Base-by-base conservation (phyloP, 1,284 basidiomycete genomes). In the Exobasidium rhododendri region DNA sequence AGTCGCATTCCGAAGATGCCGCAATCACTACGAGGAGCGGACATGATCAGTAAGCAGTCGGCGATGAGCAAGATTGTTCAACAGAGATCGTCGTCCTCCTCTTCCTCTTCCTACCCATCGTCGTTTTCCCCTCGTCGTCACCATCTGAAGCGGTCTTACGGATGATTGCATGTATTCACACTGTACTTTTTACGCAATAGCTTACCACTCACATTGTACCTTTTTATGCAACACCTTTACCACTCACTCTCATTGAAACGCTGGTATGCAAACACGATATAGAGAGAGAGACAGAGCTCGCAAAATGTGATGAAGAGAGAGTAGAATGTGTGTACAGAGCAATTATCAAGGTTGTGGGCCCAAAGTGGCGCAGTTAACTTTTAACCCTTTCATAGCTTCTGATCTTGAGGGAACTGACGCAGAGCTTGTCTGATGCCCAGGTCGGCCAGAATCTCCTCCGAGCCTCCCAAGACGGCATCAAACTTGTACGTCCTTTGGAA, bases 401-500 rank as follows among this genome's bases (percentile, higher is more conserved):
- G 68, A 62, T 78, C 71, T 52, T 75, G 67, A 61, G 77, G 77
- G 70, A 72, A 73, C 67, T 69, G 67, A 56, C 69, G 68, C 54
- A 78, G 67, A 32, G 83, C 81, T 75, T 83, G 83, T 67, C 83
- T 79, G 32, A 84, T 82, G 63, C 83, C 84, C 30, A 85, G 73
- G 74, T 85, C 84, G 46, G 81, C 83, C 20, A 85, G 70, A 5
- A 85, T 80, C 71, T 84, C 79, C 63, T 80, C 79, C 2, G 74
- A 71, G 10, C 79, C 79, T 55, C 79, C 79, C 1, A 80, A 65
- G 1, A 80, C 68, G 13, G 78, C 73, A 85, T 83, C 61, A 30
- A 94, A 88, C 83, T 94, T 94, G 80, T 94, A 91, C 2, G 82
- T 83, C 43, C 83, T 70, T 70, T 82, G 80, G 79, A 82, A 83